These are phyloP conservation scores for Eucalyptus pauciflora DNA, from an alignment of 345 rosid genomes.

Conservation along the genomic window DNA sequence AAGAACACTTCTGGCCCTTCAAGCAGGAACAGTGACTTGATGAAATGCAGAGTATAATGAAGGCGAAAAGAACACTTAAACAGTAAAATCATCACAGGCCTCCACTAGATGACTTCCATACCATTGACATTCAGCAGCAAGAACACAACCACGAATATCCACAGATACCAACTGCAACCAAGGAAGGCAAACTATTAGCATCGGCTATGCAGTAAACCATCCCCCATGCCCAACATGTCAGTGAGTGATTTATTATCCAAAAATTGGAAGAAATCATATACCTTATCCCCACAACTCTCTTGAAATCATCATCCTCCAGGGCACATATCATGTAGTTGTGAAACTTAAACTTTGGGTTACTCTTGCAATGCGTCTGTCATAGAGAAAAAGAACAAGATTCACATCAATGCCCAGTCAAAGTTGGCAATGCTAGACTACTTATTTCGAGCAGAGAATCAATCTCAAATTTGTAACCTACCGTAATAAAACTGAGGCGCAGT, in stretches of 20 bases:
- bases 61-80: background rate
- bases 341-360: constrained; percentile 67
- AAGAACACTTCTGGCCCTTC: background rate
- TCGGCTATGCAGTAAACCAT: background rate
- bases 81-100: background rate
- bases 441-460: background rate
- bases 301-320: constrained; percentile 91
- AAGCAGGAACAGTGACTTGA: background rate
- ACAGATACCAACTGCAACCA: constrained; percentile 89
- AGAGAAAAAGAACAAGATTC: background rate
- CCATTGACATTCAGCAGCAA: constrained; percentile 77
- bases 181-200: background rate
- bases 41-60: background rate
- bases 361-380: constrained; percentile 59
- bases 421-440: background rate
- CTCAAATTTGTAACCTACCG: constrained; percentile 23
- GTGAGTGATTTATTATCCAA: background rate
- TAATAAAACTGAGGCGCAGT: constrained; percentile 77
- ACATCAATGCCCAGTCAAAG: background rate
- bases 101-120: constrained; percentile 6
- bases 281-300: constrained; percentile 92
- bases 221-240: background rate
- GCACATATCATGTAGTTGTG: constrained; percentile 97
- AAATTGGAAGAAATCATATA: background rate
- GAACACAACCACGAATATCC: constrained; percentile 84